Evolutionary conservation across 352 stramenopile genomes (phyloP), one percentile per base, ranked within the genome.

Genomic region (Pythium pyrilobum): DNA sequence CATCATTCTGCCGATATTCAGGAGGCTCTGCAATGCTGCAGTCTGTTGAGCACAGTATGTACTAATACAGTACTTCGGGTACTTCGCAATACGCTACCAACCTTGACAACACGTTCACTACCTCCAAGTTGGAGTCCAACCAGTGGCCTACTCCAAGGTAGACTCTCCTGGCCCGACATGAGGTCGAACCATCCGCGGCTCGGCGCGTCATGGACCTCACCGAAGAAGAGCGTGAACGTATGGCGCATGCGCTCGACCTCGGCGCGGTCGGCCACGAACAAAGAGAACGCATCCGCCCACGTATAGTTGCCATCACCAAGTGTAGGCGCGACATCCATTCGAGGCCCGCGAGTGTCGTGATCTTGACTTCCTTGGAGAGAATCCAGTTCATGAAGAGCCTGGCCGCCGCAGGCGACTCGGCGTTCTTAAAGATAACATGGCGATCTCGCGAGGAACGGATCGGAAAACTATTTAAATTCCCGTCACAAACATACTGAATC

Each of bases 351-450:
- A 23, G 62, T 51, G 13, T 18, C 8, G 47, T 68, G 33, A 42
- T 66, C 54, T 84, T 68, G 7, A 56, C 40, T 4, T 72, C 55
- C 39, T 75, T 64, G 31, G 59, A 69, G 21, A 74, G 31, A 41
- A 69, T 48, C 72, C 74, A 82, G 67, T 82, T 85, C 52, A 81
- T 41, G 49, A 85, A 72, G 18, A 85, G 60, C 62, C 81, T 85
- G 48, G 71, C 69, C 1, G 71, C 69, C 1, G 74, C 74, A 3
- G 60, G 62, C 42, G 80, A 64, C 49, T 70, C 74, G 21, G 69
- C 69, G 51, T 86, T 78, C 51, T 72, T 72, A 16, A 87, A 42
- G 64, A 84, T 81, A 20, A 70, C 71, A 25, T 81, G 65, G 56
- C 71, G 69, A 52, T 85, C 72, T 23, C 69, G 67, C 71, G 69